Conservation (phyloP, 2,329 filamentous ascomycete genomes). For the Colletotrichum phormii region DNA sequence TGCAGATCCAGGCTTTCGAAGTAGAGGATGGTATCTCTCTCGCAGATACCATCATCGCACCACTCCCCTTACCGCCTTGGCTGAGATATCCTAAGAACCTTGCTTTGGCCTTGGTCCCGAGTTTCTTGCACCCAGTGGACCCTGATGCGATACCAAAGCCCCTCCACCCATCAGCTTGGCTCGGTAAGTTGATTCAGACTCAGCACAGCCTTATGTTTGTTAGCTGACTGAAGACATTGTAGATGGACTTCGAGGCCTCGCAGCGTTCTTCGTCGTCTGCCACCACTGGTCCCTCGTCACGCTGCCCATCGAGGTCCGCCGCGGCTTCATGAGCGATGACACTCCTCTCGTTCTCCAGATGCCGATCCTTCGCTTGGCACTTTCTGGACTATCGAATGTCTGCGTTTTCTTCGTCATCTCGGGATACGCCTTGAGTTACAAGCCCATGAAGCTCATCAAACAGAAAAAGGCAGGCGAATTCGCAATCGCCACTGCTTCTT, state of each 20-base stretch:
- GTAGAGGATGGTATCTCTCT: background rate
- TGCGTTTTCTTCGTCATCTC: slow-evolving; percentile 73
- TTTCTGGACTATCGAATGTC: slow-evolving; percentile 67
- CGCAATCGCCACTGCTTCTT: slow-evolving; percentile 57
- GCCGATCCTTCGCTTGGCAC: slow-evolving; percentile 64
- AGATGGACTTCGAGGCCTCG: slow-evolving; percentile 22
- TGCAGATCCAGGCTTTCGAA: background rate
- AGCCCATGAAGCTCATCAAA: slow-evolving; percentile 59
- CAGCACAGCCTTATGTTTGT: background rate
- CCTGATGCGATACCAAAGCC: background rate
- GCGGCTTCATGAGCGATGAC: background rate
- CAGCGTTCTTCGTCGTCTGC: background rate
- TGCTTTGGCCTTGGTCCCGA: background rate
- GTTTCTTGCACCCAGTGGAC: background rate
- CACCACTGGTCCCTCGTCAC: background rate
- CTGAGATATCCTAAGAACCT: background rate
- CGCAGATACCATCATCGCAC: background rate
- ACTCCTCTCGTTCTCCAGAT: slow-evolving; percentile 51
- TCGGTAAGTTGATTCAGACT: background rate
- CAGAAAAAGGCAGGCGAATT: slow-evolving; percentile 51
- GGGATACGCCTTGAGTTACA: slow-evolving; percentile 70
- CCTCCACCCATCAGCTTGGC: background rate
- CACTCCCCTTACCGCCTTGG: background rate
- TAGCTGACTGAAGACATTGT: slow-evolving; percentile 23
- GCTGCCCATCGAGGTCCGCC: background rate